Conservation (phyloP, 2,329 filamentous ascomycete species). For the Alternaria sp. region DNA sequence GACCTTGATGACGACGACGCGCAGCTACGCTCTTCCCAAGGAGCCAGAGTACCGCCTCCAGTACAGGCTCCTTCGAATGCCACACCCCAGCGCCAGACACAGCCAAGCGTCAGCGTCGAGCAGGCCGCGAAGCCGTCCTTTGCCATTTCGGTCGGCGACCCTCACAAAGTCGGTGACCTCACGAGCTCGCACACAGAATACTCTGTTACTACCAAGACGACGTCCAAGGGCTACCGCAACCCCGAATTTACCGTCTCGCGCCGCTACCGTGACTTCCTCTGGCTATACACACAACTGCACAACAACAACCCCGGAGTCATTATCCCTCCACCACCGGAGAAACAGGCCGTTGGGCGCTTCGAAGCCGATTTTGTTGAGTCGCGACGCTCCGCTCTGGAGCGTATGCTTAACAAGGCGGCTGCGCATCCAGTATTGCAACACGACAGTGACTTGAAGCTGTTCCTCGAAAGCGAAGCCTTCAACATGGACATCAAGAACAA, state of each 20-base stretch:
- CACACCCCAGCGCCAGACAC: slow-evolving; percentile 58
- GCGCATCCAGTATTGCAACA: slow-evolving; percentile 89
- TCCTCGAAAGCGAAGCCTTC: slow-evolving; percentile 94
- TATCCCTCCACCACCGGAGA: slow-evolving; percentile 94
- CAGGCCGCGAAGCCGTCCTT: slow-evolving; percentile 93
- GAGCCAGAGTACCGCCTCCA: slow-evolving; percentile 69
- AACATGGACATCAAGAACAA: slow-evolving; percentile 98
- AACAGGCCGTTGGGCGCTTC: slow-evolving; percentile 95
- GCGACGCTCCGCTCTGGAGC: slow-evolving; percentile 86
- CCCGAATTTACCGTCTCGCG: slow-evolving; percentile 92
- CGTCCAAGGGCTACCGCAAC: slow-evolving; percentile 93
- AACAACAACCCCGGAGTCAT: slow-evolving; percentile 94
- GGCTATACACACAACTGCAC: slow-evolving; percentile 95
- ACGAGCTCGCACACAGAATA: slow-evolving; percentile 98
- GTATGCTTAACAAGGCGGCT: slow-evolving; percentile 97
- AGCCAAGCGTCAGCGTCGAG: slow-evolving; percentile 88
- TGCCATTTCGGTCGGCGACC: slow-evolving; percentile 89
- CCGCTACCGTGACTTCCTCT: slow-evolving; percentile 94
- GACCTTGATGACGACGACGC: slow-evolving; percentile 71
- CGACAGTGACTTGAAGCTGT: slow-evolving; percentile 92
- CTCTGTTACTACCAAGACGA: slow-evolving; percentile 92
- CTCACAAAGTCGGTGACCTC: slow-evolving; percentile 95
- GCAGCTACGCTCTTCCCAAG: slow-evolving; percentile 51
- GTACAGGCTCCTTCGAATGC: slow-evolving; percentile 60
- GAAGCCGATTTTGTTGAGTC: slow-evolving; percentile 97